A percentile compares a stretch with the other conserved stretches of the same genome.
Conservation (phyloP, 192 early-diverging fungal genomes). For the Bifiguratus adelaidae region DNA sequence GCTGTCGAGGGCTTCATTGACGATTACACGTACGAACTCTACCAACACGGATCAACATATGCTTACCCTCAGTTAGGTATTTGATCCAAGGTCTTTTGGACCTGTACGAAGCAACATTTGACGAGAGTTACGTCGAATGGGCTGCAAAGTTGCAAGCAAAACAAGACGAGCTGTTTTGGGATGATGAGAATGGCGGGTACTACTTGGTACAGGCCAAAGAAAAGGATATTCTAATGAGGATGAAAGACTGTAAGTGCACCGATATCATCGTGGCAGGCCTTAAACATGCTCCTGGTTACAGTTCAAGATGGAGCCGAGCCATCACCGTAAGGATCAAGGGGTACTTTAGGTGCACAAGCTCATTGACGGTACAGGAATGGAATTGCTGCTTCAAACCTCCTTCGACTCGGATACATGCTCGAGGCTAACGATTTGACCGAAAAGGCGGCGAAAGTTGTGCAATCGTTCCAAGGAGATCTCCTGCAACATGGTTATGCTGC, state of each 20-base stretch:
- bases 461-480: slow-evolving; percentile 14
- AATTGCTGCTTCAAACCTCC: slow-evolving; percentile 38
- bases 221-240: slow-evolving; percentile 28
- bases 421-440: slow-evolving; percentile 10
- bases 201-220: slow-evolving; percentile 29
- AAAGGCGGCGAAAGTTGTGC: slow-evolving; percentile 20
- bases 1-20: slow-evolving; percentile 42
- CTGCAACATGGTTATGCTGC: slow-evolving; percentile 22
- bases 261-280: background rate
- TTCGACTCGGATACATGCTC: slow-evolving; percentile 31
- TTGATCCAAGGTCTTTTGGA: slow-evolving; percentile 41
- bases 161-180: slow-evolving; percentile 48
- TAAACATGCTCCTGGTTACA: slow-evolving; percentile 3
- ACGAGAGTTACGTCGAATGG: slow-evolving; percentile 46
- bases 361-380: slow-evolving; percentile 21
- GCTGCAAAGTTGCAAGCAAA: slow-evolving; percentile 40
- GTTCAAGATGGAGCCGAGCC: slow-evolving; percentile 62
- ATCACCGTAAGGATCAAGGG: slow-evolving; percentile 18
- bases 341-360: background rate
- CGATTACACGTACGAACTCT: slow-evolving; percentile 36
- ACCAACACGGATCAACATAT: background rate
- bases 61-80: slow-evolving; percentile 7
- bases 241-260: slow-evolving; percentile 38
- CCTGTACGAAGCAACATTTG: slow-evolving; percentile 38
- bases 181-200: slow-evolving; percentile 30